Percentiles rank a stretch among this genome's conserved stretches.
Conservation (phyloP, 306 rosid genomes). For the Lathyrus sativus region DNA sequence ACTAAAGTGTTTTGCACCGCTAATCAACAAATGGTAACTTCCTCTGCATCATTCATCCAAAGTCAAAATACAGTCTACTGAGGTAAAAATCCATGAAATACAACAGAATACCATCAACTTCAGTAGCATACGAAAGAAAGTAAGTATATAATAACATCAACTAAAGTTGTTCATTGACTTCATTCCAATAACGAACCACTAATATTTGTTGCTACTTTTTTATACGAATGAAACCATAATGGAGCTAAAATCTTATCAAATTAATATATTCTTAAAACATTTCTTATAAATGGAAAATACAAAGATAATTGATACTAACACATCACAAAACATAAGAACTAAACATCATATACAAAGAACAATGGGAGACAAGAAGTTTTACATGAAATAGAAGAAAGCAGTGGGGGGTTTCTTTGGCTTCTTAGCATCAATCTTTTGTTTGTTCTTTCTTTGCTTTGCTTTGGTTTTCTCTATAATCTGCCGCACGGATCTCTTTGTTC, state of each 20-base stretch:
- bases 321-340: conserved; percentile 23
- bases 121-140: conserved; percentile 10
- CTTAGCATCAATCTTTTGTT: conserved; percentile 61
- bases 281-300: not conserved
- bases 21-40: conserved; percentile 4
- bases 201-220: conserved; percentile 3
- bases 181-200: conserved; percentile 11
- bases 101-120: conserved; percentile 17
- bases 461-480: conserved; percentile 50
- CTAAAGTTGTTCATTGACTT: conserved; percentile 5
- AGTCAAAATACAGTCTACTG: conserved; percentile 22
- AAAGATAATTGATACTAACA: conserved; percentile 16
- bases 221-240: no score
- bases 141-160: conserved; percentile 24
- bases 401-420: conserved; percentile 99
- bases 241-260: no score
- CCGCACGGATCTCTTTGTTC: conserved; percentile 40
- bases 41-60: conserved; percentile 22
- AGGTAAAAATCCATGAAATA: conserved; percentile 29
- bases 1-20: no score
- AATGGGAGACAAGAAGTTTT: conserved; percentile 32
- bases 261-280: no score
- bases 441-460: conserved; percentile 61
- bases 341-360: conserved; percentile 22
- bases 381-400: conserved; percentile 96